Percentiles rank a stretch among this genome's conserved stretches.
phyloP scores from a whole-genome alignment of 2,329 filamentous ascomycete genomes.

The Eurotiales sp. region DNA sequence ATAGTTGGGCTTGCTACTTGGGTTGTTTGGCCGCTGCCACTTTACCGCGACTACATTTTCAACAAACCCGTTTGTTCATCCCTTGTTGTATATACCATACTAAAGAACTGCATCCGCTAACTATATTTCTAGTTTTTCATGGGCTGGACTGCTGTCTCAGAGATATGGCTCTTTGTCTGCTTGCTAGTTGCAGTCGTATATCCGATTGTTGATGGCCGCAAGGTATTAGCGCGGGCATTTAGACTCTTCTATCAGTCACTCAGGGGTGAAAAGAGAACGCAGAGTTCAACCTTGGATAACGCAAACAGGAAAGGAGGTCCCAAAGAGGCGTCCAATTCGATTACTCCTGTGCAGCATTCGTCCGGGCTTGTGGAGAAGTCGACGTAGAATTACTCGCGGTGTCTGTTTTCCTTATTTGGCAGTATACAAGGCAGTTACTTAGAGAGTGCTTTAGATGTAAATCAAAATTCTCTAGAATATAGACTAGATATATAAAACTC shows the following conservation, averaged over 20 bases:
- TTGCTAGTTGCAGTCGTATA: constrained; percentile 19
- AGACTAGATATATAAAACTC: too few relatives aligned
- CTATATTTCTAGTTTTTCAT: constrained; percentile 13
- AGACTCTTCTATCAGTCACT: constrained; percentile 2
- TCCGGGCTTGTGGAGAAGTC: not conserved
- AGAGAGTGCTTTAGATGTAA: too few relatives aligned
- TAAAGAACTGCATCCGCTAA: too few relatives aligned
- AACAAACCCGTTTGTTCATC: constrained; percentile 7
- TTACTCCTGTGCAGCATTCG: not conserved
- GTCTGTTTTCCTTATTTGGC: too few relatives aligned
- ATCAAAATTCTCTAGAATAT: too few relatives aligned
- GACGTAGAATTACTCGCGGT: not conserved
- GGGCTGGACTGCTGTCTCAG: constrained; percentile 19
- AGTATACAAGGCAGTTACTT: not conserved
- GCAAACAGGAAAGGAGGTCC: too few relatives aligned
- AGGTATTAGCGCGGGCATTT: constrained; percentile 15
- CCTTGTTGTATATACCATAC: too few relatives aligned
- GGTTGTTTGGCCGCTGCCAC: constrained; percentile 21
- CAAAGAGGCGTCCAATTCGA: not conserved
- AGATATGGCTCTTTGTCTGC: constrained; percentile 20
- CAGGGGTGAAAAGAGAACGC: too few relatives aligned
- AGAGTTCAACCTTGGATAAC: too few relatives aligned
- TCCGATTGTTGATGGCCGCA: constrained; percentile 17
- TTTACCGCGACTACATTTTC: constrained; percentile 21
- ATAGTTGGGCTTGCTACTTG: constrained; percentile 20